These are phyloP conservation scores for Tilletia walkeri DNA, from an alignment of 1,284 basidiomycete genomes.

Conservation along the genomic window DNA sequence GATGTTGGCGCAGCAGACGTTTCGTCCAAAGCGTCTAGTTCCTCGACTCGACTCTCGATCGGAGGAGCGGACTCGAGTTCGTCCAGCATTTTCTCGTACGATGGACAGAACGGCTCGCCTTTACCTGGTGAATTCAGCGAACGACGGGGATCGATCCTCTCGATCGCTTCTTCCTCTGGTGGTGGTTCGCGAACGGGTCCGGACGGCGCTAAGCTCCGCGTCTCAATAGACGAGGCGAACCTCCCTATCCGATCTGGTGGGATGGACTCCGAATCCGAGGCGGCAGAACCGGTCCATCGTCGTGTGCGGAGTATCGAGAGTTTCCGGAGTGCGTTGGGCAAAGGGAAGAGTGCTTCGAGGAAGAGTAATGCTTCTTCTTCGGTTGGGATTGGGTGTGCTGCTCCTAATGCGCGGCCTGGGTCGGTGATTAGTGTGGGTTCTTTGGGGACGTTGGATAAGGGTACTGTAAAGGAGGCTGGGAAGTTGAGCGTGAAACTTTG, in stretches of 20 bases:
- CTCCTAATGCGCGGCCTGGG: neutral
- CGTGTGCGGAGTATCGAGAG: conserved; percentile 9
- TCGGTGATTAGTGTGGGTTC: conserved; percentile 7
- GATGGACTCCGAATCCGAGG: too few relatives aligned
- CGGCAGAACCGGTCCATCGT: too few relatives aligned
- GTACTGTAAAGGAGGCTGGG: neutral
- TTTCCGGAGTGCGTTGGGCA: neutral
- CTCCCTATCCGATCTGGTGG: neutral
- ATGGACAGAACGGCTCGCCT: neutral
- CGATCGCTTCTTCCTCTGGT: neutral
- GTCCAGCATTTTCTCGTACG: neutral
- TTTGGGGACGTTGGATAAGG: neutral
- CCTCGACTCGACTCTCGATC: neutral
- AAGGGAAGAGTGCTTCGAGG: neutral
- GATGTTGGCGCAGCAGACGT: too few relatives aligned
- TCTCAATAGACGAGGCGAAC: neutral
- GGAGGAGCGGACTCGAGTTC: neutral
- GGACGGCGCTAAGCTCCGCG: neutral
- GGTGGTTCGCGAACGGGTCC: neutral
- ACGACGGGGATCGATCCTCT: conserved; percentile 2
- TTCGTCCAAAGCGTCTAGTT: neutral
- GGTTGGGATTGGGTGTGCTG: too few relatives aligned
- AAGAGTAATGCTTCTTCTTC: neutral
- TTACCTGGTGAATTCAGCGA: neutral
- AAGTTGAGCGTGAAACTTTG: conserved; percentile 16